Evolutionary conservation across 129 eudicot genomes (phyloP).

Genomic region (Deinandra increscens): DNA sequence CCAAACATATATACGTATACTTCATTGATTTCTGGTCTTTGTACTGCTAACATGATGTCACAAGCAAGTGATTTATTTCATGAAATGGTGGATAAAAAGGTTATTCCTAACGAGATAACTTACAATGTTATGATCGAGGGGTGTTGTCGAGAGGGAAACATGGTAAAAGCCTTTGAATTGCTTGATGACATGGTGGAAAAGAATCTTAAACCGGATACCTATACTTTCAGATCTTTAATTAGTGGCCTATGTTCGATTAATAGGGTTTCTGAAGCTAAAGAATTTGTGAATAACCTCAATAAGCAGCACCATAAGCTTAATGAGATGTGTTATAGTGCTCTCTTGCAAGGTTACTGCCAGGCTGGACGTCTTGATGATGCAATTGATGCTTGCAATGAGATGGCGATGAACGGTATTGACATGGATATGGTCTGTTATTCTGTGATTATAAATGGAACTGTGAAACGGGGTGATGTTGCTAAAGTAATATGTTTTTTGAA

Average conservation of each 20-base stretch:
- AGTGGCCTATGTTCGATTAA: constrained; percentile 67
- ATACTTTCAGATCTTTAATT: constrained; percentile 77
- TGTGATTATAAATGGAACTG: constrained; percentile 55
- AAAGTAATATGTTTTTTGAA: constrained; percentile 43
- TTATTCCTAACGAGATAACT: constrained; percentile 70
- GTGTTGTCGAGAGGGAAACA: constrained; percentile 53
- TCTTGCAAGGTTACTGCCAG: constrained; percentile 64
- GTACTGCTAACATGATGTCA: constrained; percentile 50
- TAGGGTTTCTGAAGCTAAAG: constrained; percentile 70
- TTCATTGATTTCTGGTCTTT: constrained; percentile 64
- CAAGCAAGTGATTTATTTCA: constrained; percentile 64
- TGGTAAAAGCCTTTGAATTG: constrained; percentile 58
- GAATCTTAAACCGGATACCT: constrained; percentile 81
- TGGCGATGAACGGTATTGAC: constrained; percentile 55
- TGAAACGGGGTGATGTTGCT: constrained; percentile 42
- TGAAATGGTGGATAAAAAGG: constrained; percentile 55
- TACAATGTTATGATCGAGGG: constrained; percentile 90
- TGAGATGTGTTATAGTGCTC: constrained; percentile 82
- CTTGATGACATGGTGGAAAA: constrained; percentile 63
- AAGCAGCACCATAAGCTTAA: constrained; percentile 51
- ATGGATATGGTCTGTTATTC: constrained; percentile 79
- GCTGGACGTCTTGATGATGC: constrained; percentile 71
- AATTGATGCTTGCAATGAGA: constrained; percentile 46
- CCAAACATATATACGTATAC: constrained; percentile 73
- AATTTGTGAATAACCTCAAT: constrained; percentile 69